These are phyloP conservation scores for Leccinum rimulosum DNA, from an alignment of 768 basidiomycete genomes.

Conservation along the genomic window DNA sequence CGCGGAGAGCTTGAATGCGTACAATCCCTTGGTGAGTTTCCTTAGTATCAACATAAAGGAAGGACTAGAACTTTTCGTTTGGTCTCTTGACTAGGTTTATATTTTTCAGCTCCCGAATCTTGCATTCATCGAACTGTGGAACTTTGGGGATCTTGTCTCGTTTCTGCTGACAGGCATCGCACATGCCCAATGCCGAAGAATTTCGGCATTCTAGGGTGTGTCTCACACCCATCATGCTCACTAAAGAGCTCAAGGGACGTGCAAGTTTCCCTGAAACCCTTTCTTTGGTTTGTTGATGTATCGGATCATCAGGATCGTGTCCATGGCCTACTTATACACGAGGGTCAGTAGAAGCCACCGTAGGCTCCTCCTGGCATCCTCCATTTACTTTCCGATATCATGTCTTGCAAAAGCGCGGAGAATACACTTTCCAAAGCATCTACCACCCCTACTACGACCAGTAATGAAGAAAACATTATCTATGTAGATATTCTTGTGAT, in stretches of 20 bases:
- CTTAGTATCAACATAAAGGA: not conserved
- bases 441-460: not conserved
- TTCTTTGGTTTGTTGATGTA: slow-evolving; percentile 3
- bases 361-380: not conserved
- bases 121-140: not conserved
- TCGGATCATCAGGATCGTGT: slow-evolving; percentile 1
- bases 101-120: not conserved
- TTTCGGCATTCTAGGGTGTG: not conserved
- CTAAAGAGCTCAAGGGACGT: not conserved
- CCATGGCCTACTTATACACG: slow-evolving; percentile 15
- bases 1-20: not conserved
- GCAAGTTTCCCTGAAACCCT: not conserved
- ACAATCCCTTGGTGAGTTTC: not conserved
- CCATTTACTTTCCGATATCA: not conserved
- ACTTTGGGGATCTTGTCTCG: not conserved
- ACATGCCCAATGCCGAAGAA: not conserved
- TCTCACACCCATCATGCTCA: not conserved
- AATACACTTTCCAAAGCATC: not conserved
- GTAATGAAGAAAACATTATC: slow-evolving; percentile 5
- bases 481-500: slow-evolving; percentile 6
- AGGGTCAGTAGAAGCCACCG: not conserved
- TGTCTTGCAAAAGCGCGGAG: slow-evolving; percentile 10
- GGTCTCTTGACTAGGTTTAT: too few relatives aligned
- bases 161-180: not conserved
- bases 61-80: too few relatives aligned